Evolutionary conservation across 495 filamentous ascomycete species (phyloP).

Genomic region (Glonium stellatum): DNA sequence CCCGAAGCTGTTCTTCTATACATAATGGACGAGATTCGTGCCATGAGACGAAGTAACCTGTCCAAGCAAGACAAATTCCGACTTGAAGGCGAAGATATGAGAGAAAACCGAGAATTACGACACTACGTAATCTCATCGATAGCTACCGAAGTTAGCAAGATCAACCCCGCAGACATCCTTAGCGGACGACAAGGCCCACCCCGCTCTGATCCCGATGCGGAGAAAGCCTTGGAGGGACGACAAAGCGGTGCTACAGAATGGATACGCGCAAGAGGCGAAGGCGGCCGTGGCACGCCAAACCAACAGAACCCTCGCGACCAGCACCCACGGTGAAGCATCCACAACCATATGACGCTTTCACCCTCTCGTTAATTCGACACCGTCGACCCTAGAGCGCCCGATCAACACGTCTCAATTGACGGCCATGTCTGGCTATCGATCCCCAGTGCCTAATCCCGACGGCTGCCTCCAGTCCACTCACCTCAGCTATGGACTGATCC

Average conservation of each 20-base stretch:
- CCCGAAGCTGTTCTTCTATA: constrained; percentile 86
- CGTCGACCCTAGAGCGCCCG: not conserved
- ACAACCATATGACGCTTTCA: not conserved
- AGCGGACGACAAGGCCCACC: constrained; percentile 10
- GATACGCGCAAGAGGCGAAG: constrained; percentile 53
- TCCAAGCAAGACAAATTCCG: constrained; percentile 71
- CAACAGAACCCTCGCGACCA: constrained; percentile 25
- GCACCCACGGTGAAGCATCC: constrained; percentile 7
- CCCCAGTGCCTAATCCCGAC: too few species aligned
- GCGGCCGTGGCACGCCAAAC: constrained; percentile 19
- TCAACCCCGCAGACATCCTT: constrained; percentile 31
- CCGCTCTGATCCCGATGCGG: constrained; percentile 24
- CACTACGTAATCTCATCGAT: constrained; percentile 67
- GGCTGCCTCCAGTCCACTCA: too few species aligned
- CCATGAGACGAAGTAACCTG: constrained; percentile 68
- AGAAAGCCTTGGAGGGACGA: constrained; percentile 44
- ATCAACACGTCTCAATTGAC: not conserved
- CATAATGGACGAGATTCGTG: constrained; percentile 83
- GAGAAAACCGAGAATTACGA: constrained; percentile 78
- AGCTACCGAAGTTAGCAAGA: constrained; percentile 52
- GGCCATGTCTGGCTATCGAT: not conserved
- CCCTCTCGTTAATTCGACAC: not conserved
- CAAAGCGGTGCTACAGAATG: constrained; percentile 60
- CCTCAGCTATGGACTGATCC: too few species aligned
- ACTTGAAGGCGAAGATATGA: constrained; percentile 80